Conservation (phyloP, 2,329 filamentous ascomycete genomes). For the Akanthomyces uredinophilus region DNA sequence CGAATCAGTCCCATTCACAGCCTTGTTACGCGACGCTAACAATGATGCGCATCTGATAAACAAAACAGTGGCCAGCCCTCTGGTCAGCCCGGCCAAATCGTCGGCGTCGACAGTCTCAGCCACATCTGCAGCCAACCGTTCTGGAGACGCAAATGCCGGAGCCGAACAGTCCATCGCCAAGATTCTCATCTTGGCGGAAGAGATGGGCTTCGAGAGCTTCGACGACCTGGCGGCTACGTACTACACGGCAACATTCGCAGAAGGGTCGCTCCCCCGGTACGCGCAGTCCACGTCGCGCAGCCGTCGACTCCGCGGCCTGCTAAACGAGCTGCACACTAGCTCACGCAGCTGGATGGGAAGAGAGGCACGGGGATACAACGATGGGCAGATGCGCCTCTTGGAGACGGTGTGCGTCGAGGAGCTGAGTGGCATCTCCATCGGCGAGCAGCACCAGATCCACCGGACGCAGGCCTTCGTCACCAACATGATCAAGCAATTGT, state of each 20-base stretch:
- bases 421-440: neutral
- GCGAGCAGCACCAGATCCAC: neutral
- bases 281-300: neutral
- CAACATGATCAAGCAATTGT: neutral
- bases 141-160: neutral
- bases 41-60: no score
- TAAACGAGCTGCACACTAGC: neutral
- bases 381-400: neutral
- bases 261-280: neutral
- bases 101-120: no score
- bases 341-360: neutral
- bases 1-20: no score
- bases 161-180: neutral
- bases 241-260: neutral
- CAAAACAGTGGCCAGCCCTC: no score
- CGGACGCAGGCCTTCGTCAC: neutral
- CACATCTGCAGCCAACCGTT: no score
- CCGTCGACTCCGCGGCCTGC: neutral
- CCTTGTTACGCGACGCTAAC: no score
- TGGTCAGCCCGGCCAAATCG: no score
- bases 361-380: neutral
- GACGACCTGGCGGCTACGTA: neutral
- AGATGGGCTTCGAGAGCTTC: neutral
- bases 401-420: neutral
- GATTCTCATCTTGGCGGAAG: neutral